phyloP scores from a whole-genome alignment of 108 stramenopile species.

The Chaetoceros muelleri region DNA sequence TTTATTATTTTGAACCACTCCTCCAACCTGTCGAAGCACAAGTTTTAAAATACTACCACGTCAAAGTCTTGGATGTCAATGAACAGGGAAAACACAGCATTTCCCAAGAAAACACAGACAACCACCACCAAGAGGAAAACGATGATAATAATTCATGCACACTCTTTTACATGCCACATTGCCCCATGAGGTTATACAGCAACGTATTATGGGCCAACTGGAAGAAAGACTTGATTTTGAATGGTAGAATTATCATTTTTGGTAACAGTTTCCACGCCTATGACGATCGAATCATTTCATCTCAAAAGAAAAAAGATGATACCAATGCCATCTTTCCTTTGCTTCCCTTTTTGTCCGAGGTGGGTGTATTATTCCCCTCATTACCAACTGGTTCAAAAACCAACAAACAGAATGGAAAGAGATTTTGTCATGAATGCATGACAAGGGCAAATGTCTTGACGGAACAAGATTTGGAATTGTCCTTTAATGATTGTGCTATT shows the following conservation, averaged over 20 bases:
- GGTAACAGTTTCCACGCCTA: not conserved
- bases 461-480: not conserved
- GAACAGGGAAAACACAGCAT: not conserved
- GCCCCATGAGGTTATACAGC: not conserved
- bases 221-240: not conserved
- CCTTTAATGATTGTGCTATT: not conserved
- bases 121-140: not conserved
- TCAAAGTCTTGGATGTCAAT: not conserved
- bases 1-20: not conserved
- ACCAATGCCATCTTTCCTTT: not conserved
- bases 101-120: not conserved
- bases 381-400: too few relatives aligned
- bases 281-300: not conserved
- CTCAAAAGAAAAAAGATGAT: not conserved
- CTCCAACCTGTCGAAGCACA: not conserved
- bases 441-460: not conserved
- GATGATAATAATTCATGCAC: not conserved
- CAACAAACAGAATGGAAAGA: too few relatives aligned
- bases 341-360: not conserved
- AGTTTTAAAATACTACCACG: not conserved
- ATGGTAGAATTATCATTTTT: not conserved
- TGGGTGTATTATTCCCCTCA: too few relatives aligned
- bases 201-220: not conserved
- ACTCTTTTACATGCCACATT: not conserved
- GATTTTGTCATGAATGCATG: not conserved